phyloP scores from a whole-genome alignment of 139 green algal genomes.

The Micromonas pusilla region DNA sequence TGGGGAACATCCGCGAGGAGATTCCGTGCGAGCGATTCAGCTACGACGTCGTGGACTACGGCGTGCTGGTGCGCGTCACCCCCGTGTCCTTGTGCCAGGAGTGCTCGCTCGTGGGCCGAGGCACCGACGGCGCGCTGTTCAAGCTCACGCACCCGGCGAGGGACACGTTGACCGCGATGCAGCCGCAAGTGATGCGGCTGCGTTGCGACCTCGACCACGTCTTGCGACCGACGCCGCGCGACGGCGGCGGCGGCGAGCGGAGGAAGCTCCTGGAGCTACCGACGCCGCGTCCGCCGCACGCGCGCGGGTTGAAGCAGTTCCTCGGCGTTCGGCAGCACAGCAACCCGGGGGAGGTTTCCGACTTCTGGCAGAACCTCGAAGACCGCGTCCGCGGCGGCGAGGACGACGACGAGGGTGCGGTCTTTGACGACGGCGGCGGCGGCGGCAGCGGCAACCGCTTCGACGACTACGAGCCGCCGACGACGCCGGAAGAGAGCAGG shows the following conservation, averaged over 20 bases:
- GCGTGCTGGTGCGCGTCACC: background rate
- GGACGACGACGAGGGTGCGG: no score
- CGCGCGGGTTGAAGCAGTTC: background rate
- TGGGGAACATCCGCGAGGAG: background rate
- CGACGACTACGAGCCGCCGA: no score
- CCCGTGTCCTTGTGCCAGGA: background rate
- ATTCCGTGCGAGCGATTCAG: background rate
- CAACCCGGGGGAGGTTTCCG: background rate
- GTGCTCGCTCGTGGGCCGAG: background rate
- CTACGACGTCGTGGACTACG: background rate
- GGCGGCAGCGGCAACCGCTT: no score
- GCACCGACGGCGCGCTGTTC: background rate
- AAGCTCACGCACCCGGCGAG: background rate
- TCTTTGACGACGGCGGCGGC: no score
- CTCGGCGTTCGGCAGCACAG: background rate
- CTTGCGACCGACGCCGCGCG: no score
- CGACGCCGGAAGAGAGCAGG: no score
- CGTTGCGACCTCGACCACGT: background rate
- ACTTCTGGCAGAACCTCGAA: background rate
- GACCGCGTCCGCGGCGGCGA: no score
- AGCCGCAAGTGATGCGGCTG: background rate
- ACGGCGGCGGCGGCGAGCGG: no score
- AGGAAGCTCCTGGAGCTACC: no score
- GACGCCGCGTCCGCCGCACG: no score
- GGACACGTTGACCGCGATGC: background rate